A percentile compares a stretch with the other conserved stretches of the same genome.
Evolutionary conservation across 2,329 filamentous ascomycete genomes (phyloP).

Genomic region (Cytospora piceae): DNA sequence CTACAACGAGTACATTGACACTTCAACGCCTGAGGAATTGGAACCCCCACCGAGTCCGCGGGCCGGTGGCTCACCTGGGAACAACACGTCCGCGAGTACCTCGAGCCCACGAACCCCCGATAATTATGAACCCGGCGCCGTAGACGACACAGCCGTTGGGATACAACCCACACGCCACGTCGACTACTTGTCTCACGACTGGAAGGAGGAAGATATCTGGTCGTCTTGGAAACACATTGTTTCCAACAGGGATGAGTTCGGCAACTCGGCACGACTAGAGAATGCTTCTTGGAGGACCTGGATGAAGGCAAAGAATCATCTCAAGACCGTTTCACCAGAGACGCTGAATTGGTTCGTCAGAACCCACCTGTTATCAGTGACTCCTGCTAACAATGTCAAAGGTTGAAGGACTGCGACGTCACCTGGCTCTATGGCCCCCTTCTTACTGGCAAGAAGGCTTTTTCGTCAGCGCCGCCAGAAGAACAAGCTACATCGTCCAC

Average conservation of each 20-base stretch:
- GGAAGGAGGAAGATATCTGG: constrained; percentile 97
- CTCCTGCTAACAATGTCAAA: constrained; percentile 42
- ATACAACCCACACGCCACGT: constrained; percentile 82
- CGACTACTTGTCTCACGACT: constrained; percentile 93
- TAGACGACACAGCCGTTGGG: constrained; percentile 79
- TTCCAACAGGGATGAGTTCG: constrained; percentile 74
- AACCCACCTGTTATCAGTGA: neutral
- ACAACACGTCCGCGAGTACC: constrained; percentile 54
- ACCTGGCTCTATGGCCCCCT: constrained; percentile 97
- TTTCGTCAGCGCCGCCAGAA: constrained; percentile 10
- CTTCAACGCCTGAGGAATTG: constrained; percentile 48
- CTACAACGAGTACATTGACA: constrained; percentile 23
- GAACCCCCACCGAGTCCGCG: constrained; percentile 56
- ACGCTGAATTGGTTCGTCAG: constrained; percentile 83
- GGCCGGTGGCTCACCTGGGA: constrained; percentile 56
- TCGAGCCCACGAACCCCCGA: constrained; percentile 63
- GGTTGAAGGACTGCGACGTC: constrained; percentile 96
- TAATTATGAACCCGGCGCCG: constrained; percentile 54
- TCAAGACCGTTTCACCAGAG: constrained; percentile 88
- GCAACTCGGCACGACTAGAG: constrained; percentile 80
- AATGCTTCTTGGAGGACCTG: constrained; percentile 98
- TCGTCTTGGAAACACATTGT: constrained; percentile 94
- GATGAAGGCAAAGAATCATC: constrained; percentile 87
- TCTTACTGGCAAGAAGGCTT: constrained; percentile 61
- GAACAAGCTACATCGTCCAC: constrained; percentile 43